phyloP scores from a whole-genome alignment of 148 eudicot genomes.

The Silene conica region DNA sequence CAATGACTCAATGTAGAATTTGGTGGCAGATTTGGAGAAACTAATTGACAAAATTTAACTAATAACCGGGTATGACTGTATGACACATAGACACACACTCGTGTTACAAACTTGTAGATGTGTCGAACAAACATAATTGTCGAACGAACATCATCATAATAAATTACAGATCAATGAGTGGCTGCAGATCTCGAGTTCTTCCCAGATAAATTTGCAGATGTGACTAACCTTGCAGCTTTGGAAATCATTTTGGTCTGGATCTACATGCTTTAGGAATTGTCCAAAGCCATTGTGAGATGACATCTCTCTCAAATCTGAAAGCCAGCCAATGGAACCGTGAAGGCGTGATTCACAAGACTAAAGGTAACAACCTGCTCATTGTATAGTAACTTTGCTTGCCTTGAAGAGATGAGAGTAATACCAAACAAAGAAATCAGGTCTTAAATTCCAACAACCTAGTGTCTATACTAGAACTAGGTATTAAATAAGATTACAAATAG shows the following conservation, averaged over 20 bases:
- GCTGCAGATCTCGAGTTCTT: conserved; percentile 1
- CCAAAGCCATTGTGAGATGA: conserved; percentile 22
- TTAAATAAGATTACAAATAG: not conserved
- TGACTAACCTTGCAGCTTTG: conserved; percentile 8
- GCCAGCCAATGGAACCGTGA: not conserved
- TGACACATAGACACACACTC: not conserved
- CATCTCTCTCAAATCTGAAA: conserved; percentile 32
- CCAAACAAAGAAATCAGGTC: not conserved
- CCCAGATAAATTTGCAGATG: not conserved
- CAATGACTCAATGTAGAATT: too few species aligned
- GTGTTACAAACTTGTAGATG: not conserved
- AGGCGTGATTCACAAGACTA: conserved; percentile 5
- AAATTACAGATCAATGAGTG: not conserved
- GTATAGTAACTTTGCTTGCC: not conserved
- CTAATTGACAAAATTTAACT: too few species aligned
- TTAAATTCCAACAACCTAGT: conserved; percentile 5
- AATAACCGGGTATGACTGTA: not conserved
- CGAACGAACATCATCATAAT: not conserved
- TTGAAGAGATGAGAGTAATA: not conserved
- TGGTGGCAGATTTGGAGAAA: too few species aligned
- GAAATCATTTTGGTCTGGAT: conserved; percentile 20
- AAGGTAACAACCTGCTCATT: not conserved
- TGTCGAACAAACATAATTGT: not conserved
- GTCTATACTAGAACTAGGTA: not conserved
- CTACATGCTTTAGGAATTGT: conserved; percentile 17